Evolutionary conservation across 1,284 basidiomycete genomes (phyloP).

Genomic region (Cutaneotrichosporon sp.): DNA sequence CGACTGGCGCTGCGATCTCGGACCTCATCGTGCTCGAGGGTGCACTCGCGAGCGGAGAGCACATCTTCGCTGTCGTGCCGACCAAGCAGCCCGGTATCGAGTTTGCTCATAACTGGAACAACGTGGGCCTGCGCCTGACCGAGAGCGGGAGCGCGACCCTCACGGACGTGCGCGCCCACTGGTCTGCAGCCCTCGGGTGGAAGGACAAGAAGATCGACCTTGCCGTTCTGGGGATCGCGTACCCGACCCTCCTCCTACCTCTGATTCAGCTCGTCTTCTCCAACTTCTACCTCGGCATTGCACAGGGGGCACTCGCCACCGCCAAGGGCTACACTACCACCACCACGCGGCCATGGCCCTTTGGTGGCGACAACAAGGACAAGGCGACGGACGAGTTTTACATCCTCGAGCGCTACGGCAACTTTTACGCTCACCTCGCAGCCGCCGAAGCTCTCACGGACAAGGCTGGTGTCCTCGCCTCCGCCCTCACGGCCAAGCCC

Average conservation of each 20-base stretch:
- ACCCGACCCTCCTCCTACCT: slow-evolving; percentile 47
- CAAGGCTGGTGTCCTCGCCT: slow-evolving; percentile 28
- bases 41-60: slow-evolving; percentile 20
- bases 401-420: slow-evolving; percentile 46
- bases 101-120: slow-evolving; percentile 50
- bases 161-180: slow-evolving; percentile 36
- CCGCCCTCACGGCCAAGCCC: slow-evolving; percentile 26
- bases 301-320: slow-evolving; percentile 42
- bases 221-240: slow-evolving; percentile 14
- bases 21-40: slow-evolving; percentile 50
- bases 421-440: slow-evolving; percentile 44
- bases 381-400: slow-evolving; percentile 41
- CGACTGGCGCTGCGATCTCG: slow-evolving; percentile 45
- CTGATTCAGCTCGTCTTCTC: slow-evolving; percentile 48
- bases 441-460: slow-evolving; percentile 44
- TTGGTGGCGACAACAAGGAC: slow-evolving; percentile 29
- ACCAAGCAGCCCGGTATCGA: slow-evolving; percentile 41
- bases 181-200: slow-evolving; percentile 39
- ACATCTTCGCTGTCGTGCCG: slow-evolving; percentile 43
- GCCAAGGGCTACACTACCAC: slow-evolving; percentile 41
- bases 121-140: slow-evolving; percentile 48
- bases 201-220: slow-evolving; percentile 4
- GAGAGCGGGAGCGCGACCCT: slow-evolving; percentile 43
- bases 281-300: slow-evolving; percentile 49
- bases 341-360: slow-evolving; percentile 48